Percentiles rank a stretch among this genome's conserved stretches.
These are phyloP conservation scores for Aspergillus alliaceus DNA, from an alignment of 2,329 filamentous ascomycete genomes.

Conservation along the genomic window DNA sequence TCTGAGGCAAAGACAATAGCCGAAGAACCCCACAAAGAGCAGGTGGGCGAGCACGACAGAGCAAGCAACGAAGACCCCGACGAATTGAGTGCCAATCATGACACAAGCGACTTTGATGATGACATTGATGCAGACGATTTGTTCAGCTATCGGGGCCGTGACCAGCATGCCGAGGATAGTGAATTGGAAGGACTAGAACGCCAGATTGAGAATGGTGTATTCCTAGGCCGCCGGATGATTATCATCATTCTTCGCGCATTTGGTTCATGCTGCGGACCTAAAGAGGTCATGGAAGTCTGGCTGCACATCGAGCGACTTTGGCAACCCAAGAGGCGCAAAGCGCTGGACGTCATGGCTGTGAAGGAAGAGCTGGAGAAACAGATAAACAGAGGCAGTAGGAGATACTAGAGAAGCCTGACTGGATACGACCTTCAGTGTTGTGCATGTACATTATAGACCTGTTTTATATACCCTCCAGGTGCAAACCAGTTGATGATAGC, in stretches of 20 bases:
- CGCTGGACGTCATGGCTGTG: slow-evolving; percentile 36
- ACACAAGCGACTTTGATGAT: slow-evolving; percentile 2
- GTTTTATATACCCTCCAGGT: slow-evolving; percentile 21
- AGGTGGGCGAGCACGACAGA: background rate
- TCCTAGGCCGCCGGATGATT: slow-evolving; percentile 42
- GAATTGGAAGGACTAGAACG: slow-evolving; percentile 25
- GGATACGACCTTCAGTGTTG: slow-evolving; percentile 1
- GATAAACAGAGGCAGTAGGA: slow-evolving; percentile 22
- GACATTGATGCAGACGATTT: slow-evolving; percentile 16
- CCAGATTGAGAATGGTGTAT: slow-evolving; percentile 41
- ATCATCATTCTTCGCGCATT: slow-evolving; percentile 42
- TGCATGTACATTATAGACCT: slow-evolving; percentile 31
- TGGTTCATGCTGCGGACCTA: slow-evolving; percentile 35
- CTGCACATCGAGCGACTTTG: slow-evolving; percentile 41
- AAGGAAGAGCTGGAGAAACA: slow-evolving; percentile 40
- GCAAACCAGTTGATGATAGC: slow-evolving; percentile 5
- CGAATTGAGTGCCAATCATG: slow-evolving; percentile 4
- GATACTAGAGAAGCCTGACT: background rate
- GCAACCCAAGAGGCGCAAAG: slow-evolving; percentile 37
- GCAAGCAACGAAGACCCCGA: slow-evolving; percentile 6
- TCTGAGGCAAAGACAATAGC: background rate
- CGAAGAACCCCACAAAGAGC: slow-evolving; percentile 6
- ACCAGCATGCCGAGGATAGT: slow-evolving; percentile 5
- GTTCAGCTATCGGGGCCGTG: slow-evolving; percentile 7
- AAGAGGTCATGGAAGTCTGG: slow-evolving; percentile 41